Evolutionary conservation across 108 stramenopile species (phyloP).

Genomic region (Pseudonitzschia pungens): DNA sequence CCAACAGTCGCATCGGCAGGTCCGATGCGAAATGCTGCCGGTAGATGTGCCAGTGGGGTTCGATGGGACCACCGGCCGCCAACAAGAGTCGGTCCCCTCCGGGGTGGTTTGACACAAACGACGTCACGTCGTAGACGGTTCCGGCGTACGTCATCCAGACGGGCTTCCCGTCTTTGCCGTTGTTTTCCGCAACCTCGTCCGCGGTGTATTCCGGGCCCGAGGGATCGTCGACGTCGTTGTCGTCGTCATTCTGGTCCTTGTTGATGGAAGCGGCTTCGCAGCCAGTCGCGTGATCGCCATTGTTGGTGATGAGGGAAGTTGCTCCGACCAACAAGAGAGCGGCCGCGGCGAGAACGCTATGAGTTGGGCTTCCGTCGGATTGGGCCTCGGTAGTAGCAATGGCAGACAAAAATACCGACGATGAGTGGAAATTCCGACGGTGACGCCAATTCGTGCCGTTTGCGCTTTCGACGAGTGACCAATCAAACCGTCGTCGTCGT

Average conservation of each 20-base stretch:
- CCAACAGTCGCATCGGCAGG: conserved; percentile 74
- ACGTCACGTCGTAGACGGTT: conserved; percentile 94
- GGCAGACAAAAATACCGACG: no score
- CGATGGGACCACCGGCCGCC: conserved; percentile 42
- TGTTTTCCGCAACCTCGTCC: conserved; percentile 59
- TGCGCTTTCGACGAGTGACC: neutral
- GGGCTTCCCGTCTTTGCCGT: conserved; percentile 60
- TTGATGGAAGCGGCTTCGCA: neutral
- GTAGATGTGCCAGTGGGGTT: conserved; percentile 73
- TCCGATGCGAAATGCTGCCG: conserved; percentile 86
- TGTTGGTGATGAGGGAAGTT: neutral
- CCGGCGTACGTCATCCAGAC: conserved; percentile 90
- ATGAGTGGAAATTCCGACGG: no score
- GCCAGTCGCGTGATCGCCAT: neutral
- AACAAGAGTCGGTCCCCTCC: conserved; percentile 91
- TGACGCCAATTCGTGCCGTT: no score
- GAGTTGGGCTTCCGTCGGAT: neutral
- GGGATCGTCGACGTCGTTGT: neutral
- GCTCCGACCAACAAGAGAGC: conserved; percentile 4
- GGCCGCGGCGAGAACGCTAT: neutral
- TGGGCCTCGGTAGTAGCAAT: neutral
- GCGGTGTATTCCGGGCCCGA: conserved; percentile 48
- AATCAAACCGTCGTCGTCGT: neutral
- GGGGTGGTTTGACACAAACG: conserved; percentile 88
- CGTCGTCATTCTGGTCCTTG: neutral